phyloP scores from a whole-genome alignment of 1,139 yeast species.

The Hemisphaericaspora xylanilytica region DNA sequence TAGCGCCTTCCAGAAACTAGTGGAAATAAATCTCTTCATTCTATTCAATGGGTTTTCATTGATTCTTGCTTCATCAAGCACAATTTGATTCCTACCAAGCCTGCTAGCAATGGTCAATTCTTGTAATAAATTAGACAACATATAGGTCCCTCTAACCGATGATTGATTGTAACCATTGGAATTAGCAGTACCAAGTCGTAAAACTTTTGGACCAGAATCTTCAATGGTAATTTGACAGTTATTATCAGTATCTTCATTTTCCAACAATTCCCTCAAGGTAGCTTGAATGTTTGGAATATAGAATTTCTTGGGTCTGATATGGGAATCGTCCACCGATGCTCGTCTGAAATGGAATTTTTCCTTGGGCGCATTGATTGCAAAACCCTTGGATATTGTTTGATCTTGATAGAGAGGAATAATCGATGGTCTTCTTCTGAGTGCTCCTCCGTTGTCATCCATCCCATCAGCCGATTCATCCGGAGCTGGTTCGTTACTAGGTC shows the following conservation, averaged over 20 bases:
- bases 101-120: conserved; percentile 86
- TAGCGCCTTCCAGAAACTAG: conserved; percentile 78
- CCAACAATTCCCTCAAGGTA: conserved; percentile 67
- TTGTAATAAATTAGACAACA: conserved; percentile 84
- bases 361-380: conserved; percentile 6
- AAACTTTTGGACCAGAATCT: conserved; percentile 89
- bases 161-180: conserved; percentile 75
- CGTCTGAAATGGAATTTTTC: conserved; percentile 39
- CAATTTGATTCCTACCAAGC: conserved; percentile 72
- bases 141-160: conserved; percentile 84
- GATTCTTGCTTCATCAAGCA: conserved; percentile 78
- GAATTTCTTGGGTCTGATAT: conserved; percentile 49
- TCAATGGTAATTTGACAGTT: conserved; percentile 89
- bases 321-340: conserved; percentile 65
- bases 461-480: neutral
- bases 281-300: conserved; percentile 72
- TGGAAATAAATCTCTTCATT: conserved; percentile 68
- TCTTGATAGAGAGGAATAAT: conserved; percentile 34
- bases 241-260: conserved; percentile 81
- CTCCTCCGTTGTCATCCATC: conserved; percentile 1
- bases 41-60: conserved; percentile 87
- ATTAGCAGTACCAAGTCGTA: conserved; percentile 78
- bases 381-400: conserved; percentile 14
- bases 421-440: conserved; percentile 24
- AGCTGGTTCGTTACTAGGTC: neutral